These are phyloP conservation scores for Dinochytrium kinnereticum DNA, from an alignment of 371 early-diverging fungal genomes.

Conservation along the genomic window DNA sequence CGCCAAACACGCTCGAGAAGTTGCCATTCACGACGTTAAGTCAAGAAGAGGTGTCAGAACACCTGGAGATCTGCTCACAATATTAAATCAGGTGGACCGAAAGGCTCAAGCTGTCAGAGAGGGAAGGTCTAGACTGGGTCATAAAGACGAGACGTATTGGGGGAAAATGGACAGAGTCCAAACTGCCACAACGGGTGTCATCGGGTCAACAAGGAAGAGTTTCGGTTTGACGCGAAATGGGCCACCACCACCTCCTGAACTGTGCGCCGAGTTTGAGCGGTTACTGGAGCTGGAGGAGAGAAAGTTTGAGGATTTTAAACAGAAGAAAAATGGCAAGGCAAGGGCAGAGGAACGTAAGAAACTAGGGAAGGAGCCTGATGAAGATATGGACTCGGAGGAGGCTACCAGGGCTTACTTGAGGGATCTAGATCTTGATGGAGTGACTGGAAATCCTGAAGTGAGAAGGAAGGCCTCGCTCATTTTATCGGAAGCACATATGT, in stretches of 20 bases:
- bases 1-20: constrained; percentile 9
- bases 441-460: neutral
- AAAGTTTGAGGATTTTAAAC: neutral
- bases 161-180: neutral
- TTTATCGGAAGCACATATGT: constrained; percentile 8
- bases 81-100: constrained; percentile 1
- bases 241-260: constrained; percentile 9
- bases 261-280: constrained; percentile 7
- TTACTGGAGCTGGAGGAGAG: constrained; percentile 6
- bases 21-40: neutral
- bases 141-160: neutral
- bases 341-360: neutral
- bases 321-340: neutral
- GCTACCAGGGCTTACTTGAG: neutral
- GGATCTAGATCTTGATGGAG: neutral
- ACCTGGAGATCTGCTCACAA: constrained; percentile 8
- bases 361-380: constrained; percentile 6
- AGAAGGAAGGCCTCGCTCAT: neutral
- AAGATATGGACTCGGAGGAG: neutral
- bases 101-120: neutral
- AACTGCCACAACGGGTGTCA: neutral
- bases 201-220: neutral
- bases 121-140: neutral
- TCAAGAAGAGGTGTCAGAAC: constrained; percentile 6
- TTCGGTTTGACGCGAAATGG: neutral